A percentile compares a stretch with the other conserved stretches of the same genome.
Evolutionary conservation across 306 rosid species (phyloP).

Genomic region (Argentina anserina): DNA sequence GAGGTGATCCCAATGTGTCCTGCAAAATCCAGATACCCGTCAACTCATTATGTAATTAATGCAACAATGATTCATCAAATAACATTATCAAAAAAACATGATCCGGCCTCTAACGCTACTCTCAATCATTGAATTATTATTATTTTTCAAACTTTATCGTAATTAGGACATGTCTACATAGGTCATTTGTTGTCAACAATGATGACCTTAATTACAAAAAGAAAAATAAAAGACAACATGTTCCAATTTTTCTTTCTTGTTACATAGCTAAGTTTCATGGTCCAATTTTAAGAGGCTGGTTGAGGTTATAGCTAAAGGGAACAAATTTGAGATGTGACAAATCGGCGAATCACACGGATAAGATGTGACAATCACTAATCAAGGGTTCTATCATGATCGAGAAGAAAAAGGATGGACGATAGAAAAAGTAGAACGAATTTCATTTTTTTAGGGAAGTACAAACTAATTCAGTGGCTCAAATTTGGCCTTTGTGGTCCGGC

Average conservation of each 20-base stretch:
- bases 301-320: not conserved
- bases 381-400: not conserved
- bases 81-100: not conserved
- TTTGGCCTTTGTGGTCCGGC: conserved; percentile 12
- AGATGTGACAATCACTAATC: not conserved
- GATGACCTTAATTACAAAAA: not conserved
- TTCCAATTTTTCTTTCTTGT: not conserved
- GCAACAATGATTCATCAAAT: not conserved
- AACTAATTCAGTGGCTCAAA: conserved; percentile 25
- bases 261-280: not conserved
- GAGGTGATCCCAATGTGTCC: conserved; percentile 86
- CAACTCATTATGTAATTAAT: not conserved
- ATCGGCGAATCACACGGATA: not conserved
- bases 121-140: not conserved
- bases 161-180: not conserved
- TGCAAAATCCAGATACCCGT: conserved; percentile 8
- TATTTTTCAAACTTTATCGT: not conserved
- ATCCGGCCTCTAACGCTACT: not conserved
- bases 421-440: conserved; percentile 20
- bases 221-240: not conserved
- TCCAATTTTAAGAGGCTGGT: not conserved
- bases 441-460: conserved; percentile 1
- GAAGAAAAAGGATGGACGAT: conserved; percentile 22
- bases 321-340: conserved; percentile 7
- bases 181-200: not conserved